phyloP scores from a whole-genome alignment of 371 early-diverging fungal genomes.

The Nematocida sp. region DNA sequence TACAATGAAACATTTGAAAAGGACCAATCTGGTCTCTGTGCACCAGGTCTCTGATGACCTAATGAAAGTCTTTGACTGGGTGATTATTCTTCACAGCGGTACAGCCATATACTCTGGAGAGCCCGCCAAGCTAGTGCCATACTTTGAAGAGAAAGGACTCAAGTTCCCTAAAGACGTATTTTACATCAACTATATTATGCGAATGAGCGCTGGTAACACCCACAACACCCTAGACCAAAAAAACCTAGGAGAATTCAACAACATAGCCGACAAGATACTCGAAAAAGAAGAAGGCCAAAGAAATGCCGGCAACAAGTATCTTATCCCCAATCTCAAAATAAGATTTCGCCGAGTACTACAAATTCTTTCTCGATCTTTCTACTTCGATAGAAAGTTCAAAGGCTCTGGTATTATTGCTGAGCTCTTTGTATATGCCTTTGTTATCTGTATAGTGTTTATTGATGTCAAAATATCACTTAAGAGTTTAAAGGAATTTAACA shows the following conservation, averaged over 20 bases:
- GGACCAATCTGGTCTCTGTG: slow-evolving; percentile 21
- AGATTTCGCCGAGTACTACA: not conserved
- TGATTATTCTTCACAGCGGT: slow-evolving; percentile 18
- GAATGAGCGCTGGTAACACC: not conserved
- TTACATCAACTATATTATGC: slow-evolving; percentile 13
- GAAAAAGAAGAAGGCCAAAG: not conserved
- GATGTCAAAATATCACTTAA: not conserved
- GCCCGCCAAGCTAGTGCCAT: not conserved
- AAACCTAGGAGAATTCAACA: slow-evolving; percentile 21
- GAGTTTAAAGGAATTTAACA: not conserved
- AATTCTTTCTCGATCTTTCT: slow-evolving; percentile 18
- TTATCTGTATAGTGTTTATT: not conserved
- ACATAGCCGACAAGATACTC: not conserved
- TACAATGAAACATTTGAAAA: not conserved
- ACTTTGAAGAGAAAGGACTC: not conserved
- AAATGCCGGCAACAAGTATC: not conserved
- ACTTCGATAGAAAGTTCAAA: slow-evolving; percentile 4
- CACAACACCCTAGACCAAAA: not conserved
- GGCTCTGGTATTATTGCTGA: slow-evolving; percentile 10
- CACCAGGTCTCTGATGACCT: slow-evolving; percentile 5
- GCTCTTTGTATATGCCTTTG: not conserved
- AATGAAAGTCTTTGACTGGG: slow-evolving; percentile 16
- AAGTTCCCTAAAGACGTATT: slow-evolving; percentile 23
- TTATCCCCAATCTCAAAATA: not conserved
- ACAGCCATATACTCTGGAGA: slow-evolving; percentile 34